phyloP scores from a whole-genome alignment of 495 filamentous ascomycete genomes.

The Aspergillus conjunctus region DNA sequence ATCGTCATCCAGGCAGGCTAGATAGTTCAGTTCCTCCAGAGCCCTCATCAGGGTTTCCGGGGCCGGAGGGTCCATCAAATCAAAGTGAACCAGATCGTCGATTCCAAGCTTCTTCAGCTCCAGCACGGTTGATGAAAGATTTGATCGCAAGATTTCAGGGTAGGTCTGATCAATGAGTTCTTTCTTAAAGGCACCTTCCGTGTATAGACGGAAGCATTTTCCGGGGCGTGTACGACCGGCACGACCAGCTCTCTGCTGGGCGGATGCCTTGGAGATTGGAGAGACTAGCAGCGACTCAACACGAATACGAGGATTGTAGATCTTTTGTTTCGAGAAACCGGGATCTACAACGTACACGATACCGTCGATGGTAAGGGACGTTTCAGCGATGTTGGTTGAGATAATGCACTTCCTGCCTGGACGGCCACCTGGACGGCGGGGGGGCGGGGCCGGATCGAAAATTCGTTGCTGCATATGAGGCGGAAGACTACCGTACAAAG shows the following conservation, averaged over 20 bases:
- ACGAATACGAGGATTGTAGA: slow-evolving; percentile 95
- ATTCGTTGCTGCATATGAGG: slow-evolving; percentile 92
- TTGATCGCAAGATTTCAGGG: slow-evolving; percentile 92
- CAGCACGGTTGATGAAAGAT: slow-evolving; percentile 89
- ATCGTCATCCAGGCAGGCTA: slow-evolving; percentile 95
- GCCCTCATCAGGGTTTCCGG: slow-evolving; percentile 99
- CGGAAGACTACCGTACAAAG: slow-evolving; percentile 91
- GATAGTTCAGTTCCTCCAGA: slow-evolving; percentile 95
- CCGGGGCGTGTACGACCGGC: slow-evolving; percentile 96
- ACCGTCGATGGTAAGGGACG: slow-evolving; percentile 95
- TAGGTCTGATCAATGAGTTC: slow-evolving; percentile 97
- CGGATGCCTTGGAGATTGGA: slow-evolving; percentile 97
- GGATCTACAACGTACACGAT: slow-evolving; percentile 99
- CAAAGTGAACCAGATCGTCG: slow-evolving; percentile 96
- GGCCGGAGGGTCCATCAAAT: slow-evolving; percentile 97
- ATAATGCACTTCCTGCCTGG: slow-evolving; percentile 96
- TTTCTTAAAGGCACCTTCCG: slow-evolving; percentile 94
- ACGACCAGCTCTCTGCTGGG: slow-evolving; percentile 96
- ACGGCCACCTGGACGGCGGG: slow-evolving; percentile 70
- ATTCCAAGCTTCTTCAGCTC: slow-evolving; percentile 98
- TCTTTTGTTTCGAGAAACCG: slow-evolving; percentile 99
- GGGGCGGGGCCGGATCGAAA: slow-evolving; percentile 82
- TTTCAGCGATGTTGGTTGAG: slow-evolving; percentile 98
- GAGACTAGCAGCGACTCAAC: slow-evolving; percentile 96
- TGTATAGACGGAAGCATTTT: slow-evolving; percentile 97